Conservation (phyloP, 2,329 filamentous ascomycete species). For the Conoideocrella luteorostrata region DNA sequence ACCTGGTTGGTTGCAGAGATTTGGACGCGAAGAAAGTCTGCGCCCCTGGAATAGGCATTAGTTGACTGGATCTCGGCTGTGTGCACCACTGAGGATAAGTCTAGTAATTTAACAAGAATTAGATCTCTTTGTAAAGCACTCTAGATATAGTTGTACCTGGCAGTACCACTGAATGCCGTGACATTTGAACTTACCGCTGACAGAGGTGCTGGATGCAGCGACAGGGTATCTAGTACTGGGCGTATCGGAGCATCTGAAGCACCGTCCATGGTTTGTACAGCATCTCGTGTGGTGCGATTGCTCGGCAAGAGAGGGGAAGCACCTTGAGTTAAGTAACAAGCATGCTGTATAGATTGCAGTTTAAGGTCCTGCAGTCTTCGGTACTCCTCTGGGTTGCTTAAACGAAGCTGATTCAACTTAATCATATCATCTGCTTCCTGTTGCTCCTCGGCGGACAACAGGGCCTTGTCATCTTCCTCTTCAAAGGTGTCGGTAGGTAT, state of each 20-base stretch:
- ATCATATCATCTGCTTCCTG: constrained; percentile 42
- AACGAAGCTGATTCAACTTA: constrained; percentile 25
- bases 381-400: constrained; percentile 26
- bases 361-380: constrained; percentile 13
- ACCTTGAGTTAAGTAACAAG: background rate
- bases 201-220: background rate
- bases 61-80: constrained; percentile 14
- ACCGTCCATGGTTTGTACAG: constrained; percentile 1
- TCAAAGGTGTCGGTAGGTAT: constrained; percentile 67
- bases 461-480: constrained; percentile 52
- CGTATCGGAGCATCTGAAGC: background rate
- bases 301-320: background rate
- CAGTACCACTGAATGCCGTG: background rate
- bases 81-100: background rate
- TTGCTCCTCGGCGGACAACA: constrained; percentile 54
- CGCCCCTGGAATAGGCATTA: constrained; percentile 27
- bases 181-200: background rate
- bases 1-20: background rate
- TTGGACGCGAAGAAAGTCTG: constrained; percentile 29
- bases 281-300: background rate
- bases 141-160: background rate
- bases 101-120: too few species aligned
- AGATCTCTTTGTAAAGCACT: constrained; percentile 5
- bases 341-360: background rate
- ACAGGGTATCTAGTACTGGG: background rate